Evolutionary conservation across 2,329 filamentous ascomycete species (phyloP), one percentile per base, ranked within the genome.

Genomic region (Fusarium torreyae): DNA sequence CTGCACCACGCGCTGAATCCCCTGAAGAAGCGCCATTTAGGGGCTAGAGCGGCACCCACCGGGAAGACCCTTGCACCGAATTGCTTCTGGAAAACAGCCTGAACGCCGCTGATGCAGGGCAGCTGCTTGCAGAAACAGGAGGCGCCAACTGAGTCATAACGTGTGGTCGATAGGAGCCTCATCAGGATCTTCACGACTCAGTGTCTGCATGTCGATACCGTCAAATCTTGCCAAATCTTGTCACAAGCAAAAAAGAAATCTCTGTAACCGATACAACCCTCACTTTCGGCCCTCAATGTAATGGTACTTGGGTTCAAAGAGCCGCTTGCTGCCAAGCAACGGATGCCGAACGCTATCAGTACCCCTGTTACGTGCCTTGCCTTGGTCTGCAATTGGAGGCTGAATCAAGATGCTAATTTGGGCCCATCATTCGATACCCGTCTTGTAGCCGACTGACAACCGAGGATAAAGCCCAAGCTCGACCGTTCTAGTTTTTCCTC

Each of bases 381-480:
- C 22, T 20, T 22, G 40, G 20, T 8, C 6, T 13, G 20, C 14
- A 43, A 17, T 10, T 17, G 20, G 40, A 43, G 40, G 40, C 40
- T 43, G 40, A 26, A 26, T 22, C 18, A 36, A 36, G 34, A 36
- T 36, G 42, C 38, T 54, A 44, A 57, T 57, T 57, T 36, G 55
- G 55, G 55, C 31, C 22, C 55, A 52, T 66, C 31, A 56, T 45
- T 64, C 20, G 69, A 62, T 38, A 39, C 46, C 52, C 49, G 48
- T 68, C 63, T 66, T 66, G 48, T 61, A 68, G 48, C 69, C 65
- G 71, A 71, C 28, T 51, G 62, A 45, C 65, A 66, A 71, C 71
- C 71, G 71, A 74, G 71, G 71, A 69, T 74, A 74, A 71, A 57
- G 36, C 18, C n/a, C 50, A 5, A 43, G 40, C 45, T 43, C 22